Evolutionary conservation across 352 stramenopile species (phyloP), one percentile per base, ranked within the genome.

Genomic region (Peronospora belbahrii): DNA sequence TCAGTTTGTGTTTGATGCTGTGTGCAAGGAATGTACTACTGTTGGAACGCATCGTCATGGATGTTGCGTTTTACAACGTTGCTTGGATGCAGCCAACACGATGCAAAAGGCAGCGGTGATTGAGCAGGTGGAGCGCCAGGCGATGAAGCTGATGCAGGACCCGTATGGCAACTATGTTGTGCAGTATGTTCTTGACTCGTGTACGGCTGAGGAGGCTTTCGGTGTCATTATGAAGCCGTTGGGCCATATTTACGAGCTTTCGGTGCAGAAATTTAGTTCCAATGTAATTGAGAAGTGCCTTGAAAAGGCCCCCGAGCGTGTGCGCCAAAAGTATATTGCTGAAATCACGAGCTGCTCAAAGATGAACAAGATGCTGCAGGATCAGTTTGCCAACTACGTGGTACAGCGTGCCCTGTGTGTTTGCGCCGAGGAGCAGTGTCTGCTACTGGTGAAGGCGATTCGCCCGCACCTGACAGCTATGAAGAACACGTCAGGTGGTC

Each of bases 221-320:
- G 74, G 69, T 40, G 72, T 95, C 47, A 92, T 92, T 50, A 60
- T 76, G 36, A 88, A 88, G 66, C 83, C 75, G 34, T 47, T 92
- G 41, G 93, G 94, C 48, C 90, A 97, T 52, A 88, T 99, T 13
- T 88, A 85, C 49, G 74, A 97, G 42, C 81, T 99, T 3, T 97
- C 94, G 40, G 90, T 97, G 49, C 96, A 99, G 60, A 99, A 99
- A 59, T 99, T 98, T 56, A 97, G 86, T 47, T 98, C 90, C 36
- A 98, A 99, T 62, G 95, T 98, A 24, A 97, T 99, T 65, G 96
- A 99, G 56, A 98, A 98, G 67, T 98, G 95, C 52, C 71, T 98
- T 20, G 91, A 98, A 65, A 94, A 97, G 48, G 95, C 91, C 1
- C 77, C 81, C 2, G 72, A 84, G 48, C 62, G 65, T 39, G 68